These are phyloP conservation scores for Mortierella sp. DNA, from an alignment of 371 early-diverging fungal genomes.

Conservation along the genomic window DNA sequence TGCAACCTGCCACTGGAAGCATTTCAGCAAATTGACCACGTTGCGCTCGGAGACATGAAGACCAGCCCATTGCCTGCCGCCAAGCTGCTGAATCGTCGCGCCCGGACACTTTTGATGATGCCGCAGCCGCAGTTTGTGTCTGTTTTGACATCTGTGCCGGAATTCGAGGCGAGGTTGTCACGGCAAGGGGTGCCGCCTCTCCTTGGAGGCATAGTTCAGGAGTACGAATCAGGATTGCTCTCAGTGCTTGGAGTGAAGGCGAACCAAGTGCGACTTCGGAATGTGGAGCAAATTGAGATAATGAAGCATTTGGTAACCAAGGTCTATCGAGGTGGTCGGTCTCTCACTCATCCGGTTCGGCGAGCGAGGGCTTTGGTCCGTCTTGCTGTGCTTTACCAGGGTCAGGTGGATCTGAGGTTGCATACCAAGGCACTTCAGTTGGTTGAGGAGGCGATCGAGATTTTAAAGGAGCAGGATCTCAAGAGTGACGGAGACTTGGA, in stretches of 20 bases:
- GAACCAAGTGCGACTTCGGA: constrained; percentile 20
- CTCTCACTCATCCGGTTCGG: constrained; percentile 33
- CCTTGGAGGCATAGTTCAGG: constrained; percentile 39
- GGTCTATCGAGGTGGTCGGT: constrained; percentile 27
- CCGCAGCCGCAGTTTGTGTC: constrained; percentile 24
- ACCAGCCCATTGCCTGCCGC: constrained; percentile 29
- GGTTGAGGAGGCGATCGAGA: constrained; percentile 40
- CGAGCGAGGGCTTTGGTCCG: constrained; percentile 44
- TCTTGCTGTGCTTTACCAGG: constrained; percentile 27
- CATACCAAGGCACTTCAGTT: constrained; percentile 25
- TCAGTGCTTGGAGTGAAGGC: constrained; percentile 30
- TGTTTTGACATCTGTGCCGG: constrained; percentile 8
- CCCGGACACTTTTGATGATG: constrained; percentile 31
- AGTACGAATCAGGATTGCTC: constrained; percentile 36
- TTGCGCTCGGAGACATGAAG: constrained; percentile 8
- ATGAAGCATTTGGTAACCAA: constrained; percentile 16
- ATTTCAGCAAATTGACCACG: constrained; percentile 22
- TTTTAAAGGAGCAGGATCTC: constrained; percentile 48
- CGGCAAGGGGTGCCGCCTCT: constrained; percentile 8
- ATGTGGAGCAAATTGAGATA: constrained; percentile 35
- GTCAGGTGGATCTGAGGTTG: background rate
- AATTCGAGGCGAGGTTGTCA: constrained; percentile 26
- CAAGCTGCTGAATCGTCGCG: constrained; percentile 38
- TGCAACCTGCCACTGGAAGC: constrained; percentile 30
- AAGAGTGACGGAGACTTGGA: constrained; percentile 60